Conservation (phyloP, 2,329 filamentous ascomycete species). For the Aspergillus felis region DNA sequence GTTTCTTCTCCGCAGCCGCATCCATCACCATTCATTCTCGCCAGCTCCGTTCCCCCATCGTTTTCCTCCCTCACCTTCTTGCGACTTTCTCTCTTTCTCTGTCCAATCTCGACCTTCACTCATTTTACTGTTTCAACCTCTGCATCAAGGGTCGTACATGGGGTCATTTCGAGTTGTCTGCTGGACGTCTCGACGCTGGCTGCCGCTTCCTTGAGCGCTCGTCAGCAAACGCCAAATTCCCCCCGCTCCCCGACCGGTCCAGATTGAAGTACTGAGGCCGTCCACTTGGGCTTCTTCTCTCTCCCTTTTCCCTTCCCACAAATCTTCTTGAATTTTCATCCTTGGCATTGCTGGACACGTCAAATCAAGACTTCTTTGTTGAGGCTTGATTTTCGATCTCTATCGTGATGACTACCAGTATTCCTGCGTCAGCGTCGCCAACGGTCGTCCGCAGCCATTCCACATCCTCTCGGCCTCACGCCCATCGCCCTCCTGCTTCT, state of each 20-base stretch:
- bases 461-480: conserved; percentile 43
- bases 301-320: not conserved
- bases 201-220: conserved; percentile 14
- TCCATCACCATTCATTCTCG: conserved; percentile 10
- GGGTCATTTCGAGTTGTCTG: conserved; percentile 10
- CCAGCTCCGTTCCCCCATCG: conserved; percentile 1
- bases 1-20: conserved; percentile 21
- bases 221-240: conserved; percentile 21
- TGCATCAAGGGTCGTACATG: conserved; percentile 10
- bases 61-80: not conserved
- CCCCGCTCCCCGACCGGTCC: conserved; percentile 20
- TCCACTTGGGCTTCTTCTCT: conserved; percentile 12
- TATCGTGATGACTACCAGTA: conserved; percentile 44
- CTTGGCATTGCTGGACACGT: conserved; percentile 7
- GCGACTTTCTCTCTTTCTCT: not conserved
- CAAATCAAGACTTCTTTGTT: conserved; percentile 9
- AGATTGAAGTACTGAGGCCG: conserved; percentile 7
- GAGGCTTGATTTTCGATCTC: conserved; percentile 5
- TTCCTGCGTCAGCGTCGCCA: conserved; percentile 42
- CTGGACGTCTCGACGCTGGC: conserved; percentile 11
- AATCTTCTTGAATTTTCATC: conserved; percentile 1
- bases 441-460: conserved; percentile 50
- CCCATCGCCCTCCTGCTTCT: conserved; percentile 37
- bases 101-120: not conserved
- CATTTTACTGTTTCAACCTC: not conserved